Conservation (phyloP, 2,329 filamentous ascomycete species). For the Hypoxylon sp. region DNA sequence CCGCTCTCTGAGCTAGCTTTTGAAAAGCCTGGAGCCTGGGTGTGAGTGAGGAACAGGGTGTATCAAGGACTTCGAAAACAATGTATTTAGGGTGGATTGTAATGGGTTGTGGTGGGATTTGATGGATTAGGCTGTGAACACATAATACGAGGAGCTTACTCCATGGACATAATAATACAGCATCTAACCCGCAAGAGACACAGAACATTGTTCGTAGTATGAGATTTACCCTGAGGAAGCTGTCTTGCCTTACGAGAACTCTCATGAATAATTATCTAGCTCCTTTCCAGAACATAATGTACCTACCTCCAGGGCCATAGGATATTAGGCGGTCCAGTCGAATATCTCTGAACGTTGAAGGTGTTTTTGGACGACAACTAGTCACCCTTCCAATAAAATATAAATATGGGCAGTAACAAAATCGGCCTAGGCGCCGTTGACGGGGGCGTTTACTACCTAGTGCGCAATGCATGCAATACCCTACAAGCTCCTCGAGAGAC, state of each 20-base stretch:
- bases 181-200: not conserved
- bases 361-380: no score
- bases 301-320: not conserved
- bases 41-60: not conserved
- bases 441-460: no score
- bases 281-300: not conserved
- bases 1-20: slow-evolving; percentile 20
- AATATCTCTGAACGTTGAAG: no score
- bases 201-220: not conserved
- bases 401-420: no score
- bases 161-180: not conserved
- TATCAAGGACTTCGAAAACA: not conserved
- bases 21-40: not conserved
- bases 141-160: not conserved
- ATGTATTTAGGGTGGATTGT: not conserved
- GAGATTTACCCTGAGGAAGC: not conserved
- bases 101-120: not conserved
- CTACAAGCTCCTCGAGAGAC: no score
- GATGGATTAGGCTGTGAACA: not conserved
- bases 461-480: no score
- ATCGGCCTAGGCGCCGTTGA: no score
- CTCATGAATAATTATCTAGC: not conserved
- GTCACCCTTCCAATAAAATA: no score
- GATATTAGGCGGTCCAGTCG: no score
- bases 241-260: not conserved